Conservation (phyloP, 1,139 yeast genomes). For the Hansenula sp. region DNA sequence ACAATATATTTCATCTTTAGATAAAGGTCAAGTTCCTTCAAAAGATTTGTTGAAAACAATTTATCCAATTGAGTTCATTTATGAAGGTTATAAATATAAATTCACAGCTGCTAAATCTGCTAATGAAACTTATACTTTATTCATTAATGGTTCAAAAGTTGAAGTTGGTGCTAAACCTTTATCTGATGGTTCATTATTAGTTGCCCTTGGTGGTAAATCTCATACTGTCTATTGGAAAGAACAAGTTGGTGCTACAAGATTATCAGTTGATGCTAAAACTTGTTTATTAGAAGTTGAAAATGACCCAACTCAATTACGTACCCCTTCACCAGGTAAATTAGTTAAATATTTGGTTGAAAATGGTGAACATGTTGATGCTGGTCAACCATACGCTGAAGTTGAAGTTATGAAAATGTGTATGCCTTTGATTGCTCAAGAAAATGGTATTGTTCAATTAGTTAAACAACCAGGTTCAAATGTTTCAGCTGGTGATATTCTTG, state of each 20-base stretch:
- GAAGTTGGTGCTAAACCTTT: conserved; percentile 82
- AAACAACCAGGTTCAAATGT: conserved; percentile 99
- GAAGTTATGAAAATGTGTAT: conserved; percentile 99
- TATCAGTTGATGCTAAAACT: conserved; percentile 92
- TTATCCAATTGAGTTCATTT: conserved; percentile 90
- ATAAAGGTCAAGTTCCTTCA: conserved; percentile 93
- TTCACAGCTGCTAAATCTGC: conserved; percentile 95
- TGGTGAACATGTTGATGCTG: conserved; percentile 89
- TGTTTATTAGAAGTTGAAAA: conserved; percentile 91
- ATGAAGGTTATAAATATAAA: conserved; percentile 88
- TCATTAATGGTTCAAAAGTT: conserved; percentile 88
- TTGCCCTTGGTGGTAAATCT: conserved; percentile 87
- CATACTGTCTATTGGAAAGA: conserved; percentile 97
- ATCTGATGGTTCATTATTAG: conserved; percentile 90
- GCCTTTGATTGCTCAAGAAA: conserved; percentile 89
- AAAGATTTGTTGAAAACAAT: conserved; percentile 77
- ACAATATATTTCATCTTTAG: conserved; percentile 69
- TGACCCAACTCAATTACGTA: conserved; percentile 96
- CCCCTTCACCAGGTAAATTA: conserved; percentile 98
- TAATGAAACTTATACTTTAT: conserved; percentile 76
- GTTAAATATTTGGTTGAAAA: conserved; percentile 90
- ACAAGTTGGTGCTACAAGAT: conserved; percentile 93
- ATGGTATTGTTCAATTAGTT: conserved; percentile 86
- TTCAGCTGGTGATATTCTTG: conserved; percentile 94
- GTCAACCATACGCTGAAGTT: conserved; percentile 96